Evolutionary conservation across 306 rosid genomes (phyloP), one percentile per base, ranked within the genome.

Genomic region (Castanea crenata): DNA sequence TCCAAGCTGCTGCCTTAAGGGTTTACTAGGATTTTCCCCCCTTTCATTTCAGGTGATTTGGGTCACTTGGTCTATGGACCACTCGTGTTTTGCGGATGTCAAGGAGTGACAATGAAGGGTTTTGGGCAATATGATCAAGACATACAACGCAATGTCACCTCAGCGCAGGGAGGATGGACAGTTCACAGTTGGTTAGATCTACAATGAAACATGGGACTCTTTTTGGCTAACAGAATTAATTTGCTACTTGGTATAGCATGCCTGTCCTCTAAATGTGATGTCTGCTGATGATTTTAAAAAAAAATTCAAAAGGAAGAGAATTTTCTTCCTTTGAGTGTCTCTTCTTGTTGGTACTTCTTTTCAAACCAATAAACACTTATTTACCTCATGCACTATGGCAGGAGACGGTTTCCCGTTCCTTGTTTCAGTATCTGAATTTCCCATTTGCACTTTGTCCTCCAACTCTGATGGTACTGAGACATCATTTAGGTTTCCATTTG

Each of bases 391-490:
- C 69, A 96, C 93, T 29, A 82, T 74, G 19, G 90, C 87, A 12
- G 98, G 99, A 79, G 92, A 87, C 69, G 97, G 99, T 79, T 88
- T 93, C 41, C 92, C 96, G 54, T 73, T 81, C 64, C 64, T 87
- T 68, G 83, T 83, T 81, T 88, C 90, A 25, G 81, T 72, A 71
- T 83, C 92, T 61, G 89, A 87, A 80, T 85, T 83, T 69, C 80
- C 99, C 81, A 85, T 84, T 11, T 89, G 97, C 55, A 96, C 98
- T 74, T 54, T 93, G 67, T 96, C 98, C 81, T 90, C 94, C 79
- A 96, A 86, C 63, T 93, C 99, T 38, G 99, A 93, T 41, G 99
- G 98, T 49, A 96, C 82, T 73, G 98, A 93, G 44, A 91, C 96
- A 79, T 93, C 99, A 14, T 85, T 90, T 19, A 90, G 73, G 83